Evolutionary conservation across 352 stramenopile genomes (phyloP), one percentile per base, ranked within the genome.

Genomic region (Globisporangium spinosum): DNA sequence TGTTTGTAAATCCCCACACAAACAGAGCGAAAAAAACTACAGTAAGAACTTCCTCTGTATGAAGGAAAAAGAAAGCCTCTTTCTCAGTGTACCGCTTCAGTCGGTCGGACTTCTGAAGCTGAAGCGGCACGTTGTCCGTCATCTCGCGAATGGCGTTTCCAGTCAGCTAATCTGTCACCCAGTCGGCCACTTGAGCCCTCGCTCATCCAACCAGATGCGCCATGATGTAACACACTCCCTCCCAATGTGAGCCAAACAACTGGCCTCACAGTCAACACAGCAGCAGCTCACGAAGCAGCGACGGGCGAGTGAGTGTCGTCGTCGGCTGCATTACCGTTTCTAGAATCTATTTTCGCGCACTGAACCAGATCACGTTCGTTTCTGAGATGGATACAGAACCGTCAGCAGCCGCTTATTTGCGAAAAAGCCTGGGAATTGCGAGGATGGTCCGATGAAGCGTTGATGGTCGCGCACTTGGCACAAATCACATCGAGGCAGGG

Each of bases 41-140:
- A 32, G 29, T 32, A 32, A 32, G 29, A 32, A 8, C 29, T 32
- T 32, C 27, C 27, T 29, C 25, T 32, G 7, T 32, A 32, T 38
- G 32, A 38, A 20, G n/a, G 6, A 13, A 43, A 58, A 10, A 29
- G 22, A 32, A 8, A 27, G 22, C 22, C 49, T n/a, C 15, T 49
- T 7, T 7, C 27, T 29, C 27, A 32, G 29, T 32, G 13, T 20
- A 4, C 13, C 0, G 2, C 43, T 29, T 57, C 51, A 29, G 51
- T 38, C 6, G 43, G 2, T 38, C 6, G 43, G 2, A 51, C 2
- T 51, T 20, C 53, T 58, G 53, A 58, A 58, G 29, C 53, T 58
- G 53, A 58, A 58, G 53, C 25, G 25, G 9, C 53, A 60, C 27
- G 20, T 10, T 40, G 54, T 60, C 54, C 27, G 54, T 60, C 54